Evolutionary conservation across 2,329 filamentous ascomycete species (phyloP).

Genomic region (Aureobasidium sp.): DNA sequence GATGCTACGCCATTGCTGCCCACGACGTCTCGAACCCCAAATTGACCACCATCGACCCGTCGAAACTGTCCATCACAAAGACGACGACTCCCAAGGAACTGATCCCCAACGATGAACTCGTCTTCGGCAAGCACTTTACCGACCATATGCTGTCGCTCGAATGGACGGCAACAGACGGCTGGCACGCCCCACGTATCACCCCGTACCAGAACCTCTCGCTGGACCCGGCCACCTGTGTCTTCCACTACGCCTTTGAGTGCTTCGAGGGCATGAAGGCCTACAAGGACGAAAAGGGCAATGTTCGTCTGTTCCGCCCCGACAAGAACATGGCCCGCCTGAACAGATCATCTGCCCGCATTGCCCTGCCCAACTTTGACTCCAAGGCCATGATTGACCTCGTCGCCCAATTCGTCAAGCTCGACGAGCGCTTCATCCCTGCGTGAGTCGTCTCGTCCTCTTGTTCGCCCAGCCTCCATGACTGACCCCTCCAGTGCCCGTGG

Average conservation of each 20-base stretch:
- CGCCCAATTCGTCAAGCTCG: slow-evolving; percentile 68
- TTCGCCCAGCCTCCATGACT: neutral
- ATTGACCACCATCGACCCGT: slow-evolving; percentile 66
- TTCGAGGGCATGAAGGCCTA: slow-evolving; percentile 99
- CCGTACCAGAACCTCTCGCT: slow-evolving; percentile 97
- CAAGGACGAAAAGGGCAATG: slow-evolving; percentile 70
- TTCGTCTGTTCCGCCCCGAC: slow-evolving; percentile 87
- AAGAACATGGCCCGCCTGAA: slow-evolving; percentile 96
- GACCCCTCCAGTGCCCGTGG: slow-evolving; percentile 38
- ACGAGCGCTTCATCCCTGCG: slow-evolving; percentile 83
- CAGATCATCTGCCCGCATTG: slow-evolving; percentile 83
- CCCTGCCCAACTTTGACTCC: slow-evolving; percentile 76
- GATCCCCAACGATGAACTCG: slow-evolving; percentile 67
- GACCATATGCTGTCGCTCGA: slow-evolving; percentile 96
- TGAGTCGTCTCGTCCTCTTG: slow-evolving; percentile 33
- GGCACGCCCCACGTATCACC: slow-evolving; percentile 73
- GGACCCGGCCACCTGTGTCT: slow-evolving; percentile 91
- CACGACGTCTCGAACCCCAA: slow-evolving; percentile 44
- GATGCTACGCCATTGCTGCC: slow-evolving; percentile 43
- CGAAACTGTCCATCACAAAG: slow-evolving; percentile 66
- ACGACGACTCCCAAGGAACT: slow-evolving; percentile 69
- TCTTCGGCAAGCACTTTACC: slow-evolving; percentile 89
- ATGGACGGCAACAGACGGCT: slow-evolving; percentile 81
- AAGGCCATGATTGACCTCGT: slow-evolving; percentile 74
- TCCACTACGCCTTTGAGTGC: slow-evolving; percentile 97